phyloP scores from a whole-genome alignment of 371 early-diverging fungal species.

The Amoeboaphelidium protococcarum region DNA sequence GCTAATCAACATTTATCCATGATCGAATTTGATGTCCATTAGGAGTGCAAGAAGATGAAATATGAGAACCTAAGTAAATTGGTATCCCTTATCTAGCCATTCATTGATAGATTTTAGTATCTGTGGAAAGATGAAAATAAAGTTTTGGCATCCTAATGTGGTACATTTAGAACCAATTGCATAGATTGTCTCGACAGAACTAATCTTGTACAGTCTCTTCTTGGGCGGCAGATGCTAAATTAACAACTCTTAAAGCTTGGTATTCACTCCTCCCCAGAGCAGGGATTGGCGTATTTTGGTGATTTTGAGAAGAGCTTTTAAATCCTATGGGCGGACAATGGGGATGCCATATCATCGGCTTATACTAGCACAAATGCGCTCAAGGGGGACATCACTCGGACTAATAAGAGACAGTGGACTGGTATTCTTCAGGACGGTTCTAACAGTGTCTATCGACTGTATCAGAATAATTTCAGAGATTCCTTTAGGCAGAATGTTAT shows the following conservation, averaged over 20 bases:
- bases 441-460: constrained; percentile 35
- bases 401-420: constrained; percentile 32
- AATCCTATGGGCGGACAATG: constrained; percentile 34
- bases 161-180: constrained; percentile 90
- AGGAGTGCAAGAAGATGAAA: constrained; percentile 71
- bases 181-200: constrained; percentile 92
- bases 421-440: constrained; percentile 46
- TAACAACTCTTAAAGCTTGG: constrained; percentile 2
- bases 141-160: constrained; percentile 29
- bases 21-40: constrained; percentile 84
- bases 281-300: constrained; percentile 25
- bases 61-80: constrained; percentile 52
- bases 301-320: constrained; percentile 29
- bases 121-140: constrained; percentile 2
- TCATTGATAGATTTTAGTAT: not conserved
- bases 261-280: constrained; percentile 27
- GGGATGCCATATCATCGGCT: constrained; percentile 14
- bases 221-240: constrained; percentile 5
- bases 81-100: constrained; percentile 29
- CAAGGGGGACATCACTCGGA: constrained; percentile 36
- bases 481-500: not conserved
- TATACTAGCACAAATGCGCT: constrained; percentile 32
- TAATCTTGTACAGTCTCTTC: constrained; percentile 2
- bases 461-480: constrained; percentile 17
- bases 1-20: not conserved